Percentiles rank a stretch among this genome's conserved stretches.
These are phyloP conservation scores for Medicago arabica DNA, from an alignment of 306 rosid genomes.

Conservation along the genomic window DNA sequence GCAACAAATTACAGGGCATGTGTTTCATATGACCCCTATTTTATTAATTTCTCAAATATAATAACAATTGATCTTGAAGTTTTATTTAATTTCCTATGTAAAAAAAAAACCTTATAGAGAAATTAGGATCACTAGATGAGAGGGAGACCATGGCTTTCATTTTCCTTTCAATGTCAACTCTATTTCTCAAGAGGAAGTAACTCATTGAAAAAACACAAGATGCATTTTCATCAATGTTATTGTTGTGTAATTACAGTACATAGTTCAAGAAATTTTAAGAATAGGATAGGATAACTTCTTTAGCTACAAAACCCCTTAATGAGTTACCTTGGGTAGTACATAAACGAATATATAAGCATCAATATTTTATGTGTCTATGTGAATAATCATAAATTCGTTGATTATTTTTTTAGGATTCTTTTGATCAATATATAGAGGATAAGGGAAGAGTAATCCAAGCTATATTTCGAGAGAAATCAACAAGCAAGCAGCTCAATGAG, in stretches of 20 bases:
- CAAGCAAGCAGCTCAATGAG: constrained; percentile 29
- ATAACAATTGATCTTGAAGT: background rate
- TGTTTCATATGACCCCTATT: background rate
- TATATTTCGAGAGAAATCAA: constrained; percentile 42
- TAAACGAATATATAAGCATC: background rate
- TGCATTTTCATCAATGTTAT: background rate
- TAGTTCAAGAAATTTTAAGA: background rate
- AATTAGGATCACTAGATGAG: background rate
- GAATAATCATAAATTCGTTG: background rate
- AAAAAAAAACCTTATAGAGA: background rate
- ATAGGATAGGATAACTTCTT: too few species aligned
- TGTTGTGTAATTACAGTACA: background rate
- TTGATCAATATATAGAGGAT: constrained; percentile 48
- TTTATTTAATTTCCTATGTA: background rate
- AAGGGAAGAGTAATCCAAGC: constrained; percentile 43
- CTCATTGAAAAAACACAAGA: constrained; percentile 18
- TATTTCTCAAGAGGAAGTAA: background rate
- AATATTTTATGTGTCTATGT: background rate
- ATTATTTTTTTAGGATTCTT: constrained; percentile 37
- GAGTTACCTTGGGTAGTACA: constrained; percentile 32
- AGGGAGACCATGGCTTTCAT: background rate
- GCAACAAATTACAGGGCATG: background rate
- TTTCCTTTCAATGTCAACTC: background rate
- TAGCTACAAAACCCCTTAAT: constrained; percentile 36
- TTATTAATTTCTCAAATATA: background rate